Evolutionary conservation across 805 yeast species (phyloP).

Genomic region (Danielozyma ontarioensis): DNA sequence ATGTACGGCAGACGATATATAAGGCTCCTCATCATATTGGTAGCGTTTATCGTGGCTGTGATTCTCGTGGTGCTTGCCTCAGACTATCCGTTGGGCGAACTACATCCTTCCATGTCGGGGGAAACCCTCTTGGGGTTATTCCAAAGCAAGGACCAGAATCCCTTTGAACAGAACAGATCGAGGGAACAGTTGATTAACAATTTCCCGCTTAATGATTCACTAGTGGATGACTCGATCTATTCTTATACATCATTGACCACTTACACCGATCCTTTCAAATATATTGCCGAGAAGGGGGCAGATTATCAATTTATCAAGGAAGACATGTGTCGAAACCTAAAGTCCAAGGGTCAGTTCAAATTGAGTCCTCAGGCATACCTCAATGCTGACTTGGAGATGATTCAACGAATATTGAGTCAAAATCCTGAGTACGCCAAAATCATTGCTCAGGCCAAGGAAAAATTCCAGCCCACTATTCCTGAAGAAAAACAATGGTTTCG

Average conservation of each 20-base stretch:
- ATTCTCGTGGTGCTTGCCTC: background rate
- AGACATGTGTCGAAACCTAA: conserved; percentile 10
- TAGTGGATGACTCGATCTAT: conserved; percentile 2
- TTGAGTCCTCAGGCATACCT: conserved; percentile 10
- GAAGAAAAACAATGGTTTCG: conserved; percentile 13
- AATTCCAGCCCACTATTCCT: conserved; percentile 16
- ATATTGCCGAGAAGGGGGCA: conserved; percentile 3
- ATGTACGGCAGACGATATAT: conserved; percentile 8
- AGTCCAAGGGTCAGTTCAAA: conserved; percentile 7
- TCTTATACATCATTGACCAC: conserved; percentile 5
- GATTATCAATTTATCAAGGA: conserved; percentile 7
- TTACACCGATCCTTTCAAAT: conserved; percentile 13
- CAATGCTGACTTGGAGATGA: conserved; percentile 10
- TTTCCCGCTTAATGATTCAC: conserved; percentile 4
- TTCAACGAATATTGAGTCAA: conserved; percentile 7
- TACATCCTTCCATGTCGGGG: no score
- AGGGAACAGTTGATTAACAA: background rate
- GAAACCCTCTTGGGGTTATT: no score
- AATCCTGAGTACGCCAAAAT: conserved; percentile 8
- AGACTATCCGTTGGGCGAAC: background rate
- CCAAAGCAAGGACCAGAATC: no score
- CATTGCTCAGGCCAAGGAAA: conserved; percentile 9
- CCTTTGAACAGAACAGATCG: no score
- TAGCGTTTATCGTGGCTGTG: conserved; percentile 1
- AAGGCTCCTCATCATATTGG: conserved; percentile 7